phyloP scores from a whole-genome alignment of 2,329 filamentous ascomycete genomes.

The Stagonosporopsis chrysanthemi region DNA sequence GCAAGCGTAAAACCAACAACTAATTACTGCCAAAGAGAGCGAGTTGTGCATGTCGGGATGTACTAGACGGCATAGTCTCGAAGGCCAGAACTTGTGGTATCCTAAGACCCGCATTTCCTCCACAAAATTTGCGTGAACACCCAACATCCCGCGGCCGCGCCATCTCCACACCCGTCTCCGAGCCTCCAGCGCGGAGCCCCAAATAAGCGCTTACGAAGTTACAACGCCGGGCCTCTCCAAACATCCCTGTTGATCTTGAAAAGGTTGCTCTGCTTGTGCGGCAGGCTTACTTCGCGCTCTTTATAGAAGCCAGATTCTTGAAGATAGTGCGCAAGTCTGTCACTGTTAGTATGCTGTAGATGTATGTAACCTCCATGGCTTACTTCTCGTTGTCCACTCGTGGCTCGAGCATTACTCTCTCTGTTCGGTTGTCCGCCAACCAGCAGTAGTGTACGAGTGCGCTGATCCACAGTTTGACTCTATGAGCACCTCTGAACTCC shows the following conservation, averaged over 20 bases:
- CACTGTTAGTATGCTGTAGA: constrained; percentile 18
- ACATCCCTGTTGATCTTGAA: constrained; percentile 80
- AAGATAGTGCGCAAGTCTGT: constrained; percentile 74
- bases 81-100: constrained; percentile 25
- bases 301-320: constrained; percentile 81
- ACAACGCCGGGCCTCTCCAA: constrained; percentile 61
- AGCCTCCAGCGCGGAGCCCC: constrained; percentile 15
- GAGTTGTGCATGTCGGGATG: constrained; percentile 2
- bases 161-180: constrained; percentile 12
- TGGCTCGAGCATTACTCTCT: constrained; percentile 85
- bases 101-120: constrained; percentile 30
- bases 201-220: constrained; percentile 7
- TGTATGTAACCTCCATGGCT: constrained; percentile 43
- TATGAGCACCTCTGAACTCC: constrained; percentile 81
- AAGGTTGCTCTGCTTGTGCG: constrained; percentile 90
- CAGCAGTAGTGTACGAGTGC: constrained; percentile 88
- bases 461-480: constrained; percentile 81
- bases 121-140: constrained; percentile 26
- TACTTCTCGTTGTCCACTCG: constrained; percentile 90
- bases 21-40: constrained; percentile 4
- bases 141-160: constrained; percentile 22
- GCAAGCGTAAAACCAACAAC: constrained; percentile 13
- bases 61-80: constrained; percentile 7
- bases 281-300: constrained; percentile 84
- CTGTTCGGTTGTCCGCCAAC: constrained; percentile 78